Evolutionary conservation across 306 rosid genomes (phyloP).

Genomic region (Cotoneaster glaucophyllus): DNA sequence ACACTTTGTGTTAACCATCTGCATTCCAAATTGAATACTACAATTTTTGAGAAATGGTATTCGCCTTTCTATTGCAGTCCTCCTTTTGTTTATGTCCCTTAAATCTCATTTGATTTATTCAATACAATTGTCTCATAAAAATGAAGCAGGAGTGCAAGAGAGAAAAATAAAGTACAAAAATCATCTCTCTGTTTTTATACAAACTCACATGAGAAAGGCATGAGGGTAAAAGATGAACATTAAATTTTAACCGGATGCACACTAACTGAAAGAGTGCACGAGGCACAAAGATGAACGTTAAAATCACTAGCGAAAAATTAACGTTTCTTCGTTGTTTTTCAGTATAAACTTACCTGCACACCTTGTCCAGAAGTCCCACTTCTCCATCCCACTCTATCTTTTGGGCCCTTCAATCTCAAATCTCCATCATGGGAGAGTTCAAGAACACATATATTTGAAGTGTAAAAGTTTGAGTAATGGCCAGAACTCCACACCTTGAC

Average conservation of each 20-base stretch:
- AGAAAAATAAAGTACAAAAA: no score
- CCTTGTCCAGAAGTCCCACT: constrained; percentile 89
- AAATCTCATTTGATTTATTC: not conserved
- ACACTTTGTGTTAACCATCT: not conserved
- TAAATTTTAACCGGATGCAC: not conserved
- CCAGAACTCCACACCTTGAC: constrained; percentile 88
- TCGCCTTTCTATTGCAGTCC: not conserved
- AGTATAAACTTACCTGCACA: constrained; percentile 56
- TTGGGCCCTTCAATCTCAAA: constrained; percentile 66
- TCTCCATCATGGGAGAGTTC: constrained; percentile 66
- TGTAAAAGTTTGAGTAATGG: constrained; percentile 56
- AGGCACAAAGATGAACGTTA: not conserved
- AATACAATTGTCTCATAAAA: no score
- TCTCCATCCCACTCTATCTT: constrained; percentile 71
- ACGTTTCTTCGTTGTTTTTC: not conserved
- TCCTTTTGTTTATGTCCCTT: not conserved
- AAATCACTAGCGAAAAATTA: no score
- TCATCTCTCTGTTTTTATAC: no score
- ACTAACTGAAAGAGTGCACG: not conserved
- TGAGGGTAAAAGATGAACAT: not conserved
- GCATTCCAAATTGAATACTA: not conserved
- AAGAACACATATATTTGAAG: constrained; percentile 49
- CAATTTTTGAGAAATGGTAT: no score
- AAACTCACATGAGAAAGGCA: not conserved
- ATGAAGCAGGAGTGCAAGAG: no score